Conservation (phyloP, 768 basidiomycete species). For the Dacryopinax primogenitus region DNA sequence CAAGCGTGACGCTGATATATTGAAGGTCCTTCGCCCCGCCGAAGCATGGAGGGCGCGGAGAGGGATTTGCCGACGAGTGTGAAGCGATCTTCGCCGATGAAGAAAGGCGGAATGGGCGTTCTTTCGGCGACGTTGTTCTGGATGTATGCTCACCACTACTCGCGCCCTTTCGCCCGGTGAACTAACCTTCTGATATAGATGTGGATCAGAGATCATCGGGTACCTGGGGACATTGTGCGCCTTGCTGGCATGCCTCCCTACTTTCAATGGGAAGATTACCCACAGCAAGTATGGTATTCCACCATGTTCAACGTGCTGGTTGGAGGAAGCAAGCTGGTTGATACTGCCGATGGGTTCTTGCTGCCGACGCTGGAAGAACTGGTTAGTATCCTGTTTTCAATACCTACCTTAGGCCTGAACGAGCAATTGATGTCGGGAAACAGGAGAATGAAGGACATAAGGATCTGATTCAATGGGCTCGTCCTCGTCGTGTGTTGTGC, state of each 20-base stretch:
- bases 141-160: not conserved
- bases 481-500: not conserved
- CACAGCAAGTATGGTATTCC: not conserved
- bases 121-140: not conserved
- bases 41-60: not conserved
- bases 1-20: no score
- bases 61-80: not conserved
- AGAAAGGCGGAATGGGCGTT: not conserved
- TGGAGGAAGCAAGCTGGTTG: not conserved
- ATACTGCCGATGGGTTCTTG: not conserved
- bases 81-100: not conserved
- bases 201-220: no score
- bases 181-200: not conserved
- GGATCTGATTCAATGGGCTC: not conserved
- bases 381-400: not conserved
- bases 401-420: not conserved
- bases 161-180: no score
- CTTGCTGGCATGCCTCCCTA: not conserved
- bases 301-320: not conserved
- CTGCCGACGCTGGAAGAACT: not conserved
- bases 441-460: not conserved
- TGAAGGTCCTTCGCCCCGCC: not conserved
- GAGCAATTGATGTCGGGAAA: no score
- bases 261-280: slow-evolving; percentile 1
- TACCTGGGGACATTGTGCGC: not conserved